Evolutionary conservation across 768 basidiomycete species (phyloP).

Genomic region (Mycena vitilis): DNA sequence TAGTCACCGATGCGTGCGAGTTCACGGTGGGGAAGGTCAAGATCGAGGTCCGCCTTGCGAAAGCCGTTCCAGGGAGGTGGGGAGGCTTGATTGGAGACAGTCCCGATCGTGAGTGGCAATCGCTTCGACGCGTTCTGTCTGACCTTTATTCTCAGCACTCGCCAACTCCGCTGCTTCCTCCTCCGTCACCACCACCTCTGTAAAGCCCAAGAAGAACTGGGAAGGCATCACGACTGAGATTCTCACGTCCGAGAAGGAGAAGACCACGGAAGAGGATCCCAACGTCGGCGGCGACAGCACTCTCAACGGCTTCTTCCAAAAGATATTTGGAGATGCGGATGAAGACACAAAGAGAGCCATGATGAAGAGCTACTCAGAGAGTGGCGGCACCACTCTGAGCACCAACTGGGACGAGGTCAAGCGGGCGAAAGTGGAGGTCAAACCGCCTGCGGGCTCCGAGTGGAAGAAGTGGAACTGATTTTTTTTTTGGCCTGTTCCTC

Average conservation of each 20-base stretch:
- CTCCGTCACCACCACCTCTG: conserved; percentile 49
- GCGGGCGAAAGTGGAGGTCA: conserved; percentile 76
- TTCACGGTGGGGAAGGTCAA: conserved; percentile 87
- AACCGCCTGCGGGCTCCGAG: conserved; percentile 87
- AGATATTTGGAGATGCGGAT: conserved; percentile 90
- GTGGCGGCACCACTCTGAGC: conserved; percentile 93
- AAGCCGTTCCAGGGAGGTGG: conserved; percentile 80
- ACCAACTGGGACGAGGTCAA: conserved; percentile 95
- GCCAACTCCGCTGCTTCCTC: conserved; percentile 46
- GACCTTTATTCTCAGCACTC: conserved; percentile 39
- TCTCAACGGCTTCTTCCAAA: conserved; percentile 91
- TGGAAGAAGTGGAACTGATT: conserved; percentile 81
- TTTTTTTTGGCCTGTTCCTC: conserved; percentile 16
- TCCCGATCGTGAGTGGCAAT: conserved; percentile 71
- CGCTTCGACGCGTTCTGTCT: conserved; percentile 6
- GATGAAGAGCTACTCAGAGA: conserved; percentile 98
- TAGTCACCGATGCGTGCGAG: conserved; percentile 70
- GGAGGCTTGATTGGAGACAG: conserved; percentile 77
- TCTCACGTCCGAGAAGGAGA: conserved; percentile 76
- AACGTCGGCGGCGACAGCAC: conserved; percentile 91
- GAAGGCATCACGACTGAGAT: conserved; percentile 81
- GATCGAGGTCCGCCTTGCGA: conserved; percentile 84
- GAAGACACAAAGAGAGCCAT: conserved; percentile 94
- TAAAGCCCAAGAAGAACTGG: conserved; percentile 86
- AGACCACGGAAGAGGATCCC: conserved; percentile 78